phyloP scores from a whole-genome alignment of 2,329 filamentous ascomycete species.

The Periconia macrospinosa region DNA sequence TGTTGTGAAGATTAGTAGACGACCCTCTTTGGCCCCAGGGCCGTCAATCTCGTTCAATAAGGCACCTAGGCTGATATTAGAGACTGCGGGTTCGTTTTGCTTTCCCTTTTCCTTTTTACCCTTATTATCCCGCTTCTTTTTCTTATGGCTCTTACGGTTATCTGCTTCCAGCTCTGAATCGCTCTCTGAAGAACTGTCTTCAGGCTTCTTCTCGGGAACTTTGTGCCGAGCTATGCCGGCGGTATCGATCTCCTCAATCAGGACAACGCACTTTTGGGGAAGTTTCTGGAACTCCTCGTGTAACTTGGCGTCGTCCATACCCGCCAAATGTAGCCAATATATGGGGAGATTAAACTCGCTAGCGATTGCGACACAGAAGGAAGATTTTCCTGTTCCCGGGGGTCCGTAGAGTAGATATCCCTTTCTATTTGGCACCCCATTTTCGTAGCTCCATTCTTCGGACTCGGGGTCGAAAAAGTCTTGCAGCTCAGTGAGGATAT shows the following conservation, averaged over 20 bases:
- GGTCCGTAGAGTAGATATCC: conserved; percentile 47
- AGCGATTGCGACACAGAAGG: conserved; percentile 42
- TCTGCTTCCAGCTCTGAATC: not conserved
- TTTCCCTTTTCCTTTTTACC: too few relatives aligned
- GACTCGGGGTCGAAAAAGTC: conserved; percentile 41
- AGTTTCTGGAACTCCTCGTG: conserved; percentile 36
- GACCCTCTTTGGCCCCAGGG: conserved; percentile 18
- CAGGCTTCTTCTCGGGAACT: not conserved
- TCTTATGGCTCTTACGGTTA: not conserved
- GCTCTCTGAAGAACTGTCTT: not conserved
- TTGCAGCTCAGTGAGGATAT: conserved; percentile 38
- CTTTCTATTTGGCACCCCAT: conserved; percentile 36
- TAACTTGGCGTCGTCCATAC: conserved; percentile 32
- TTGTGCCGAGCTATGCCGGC: conserved; percentile 33
- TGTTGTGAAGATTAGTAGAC: conserved; percentile 27
- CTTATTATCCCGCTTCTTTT: too few relatives aligned
- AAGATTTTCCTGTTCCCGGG: conserved; percentile 46
- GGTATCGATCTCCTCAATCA: conserved; percentile 47
- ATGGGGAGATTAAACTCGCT: conserved; percentile 43
- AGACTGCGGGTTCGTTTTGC: not conserved
- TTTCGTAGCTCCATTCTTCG: conserved; percentile 36
- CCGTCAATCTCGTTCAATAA: conserved; percentile 29
- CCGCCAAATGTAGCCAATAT: conserved; percentile 41
- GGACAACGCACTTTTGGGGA: conserved; percentile 41
- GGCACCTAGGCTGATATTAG: conserved; percentile 17